A percentile compares a stretch with the other conserved stretches of the same genome.
phyloP scores from a whole-genome alignment of 73 alveolate genomes.

The Uronychia setigera region DNA sequence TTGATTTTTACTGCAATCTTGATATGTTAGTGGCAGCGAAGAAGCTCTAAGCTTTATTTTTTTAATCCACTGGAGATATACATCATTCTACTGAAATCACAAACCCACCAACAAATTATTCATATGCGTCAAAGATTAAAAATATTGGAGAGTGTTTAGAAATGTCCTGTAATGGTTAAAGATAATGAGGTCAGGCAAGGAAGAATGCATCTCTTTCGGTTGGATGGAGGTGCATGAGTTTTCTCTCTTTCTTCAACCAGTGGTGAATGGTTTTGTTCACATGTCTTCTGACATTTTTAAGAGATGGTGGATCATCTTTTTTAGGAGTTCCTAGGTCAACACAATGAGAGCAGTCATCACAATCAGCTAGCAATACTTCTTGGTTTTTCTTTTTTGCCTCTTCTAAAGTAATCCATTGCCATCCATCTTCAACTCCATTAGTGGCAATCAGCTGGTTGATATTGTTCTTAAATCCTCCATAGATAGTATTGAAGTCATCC shows the following conservation, averaged over 20 bases:
- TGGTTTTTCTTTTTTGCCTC: not conserved
- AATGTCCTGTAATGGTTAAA: too few relatives aligned
- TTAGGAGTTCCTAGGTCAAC: slow-evolving; percentile 74
- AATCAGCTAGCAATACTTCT: slow-evolving; percentile 40
- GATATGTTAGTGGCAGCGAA: too few relatives aligned
- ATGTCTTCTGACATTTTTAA: not conserved
- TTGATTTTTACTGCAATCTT: too few relatives aligned
- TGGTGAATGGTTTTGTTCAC: not conserved
- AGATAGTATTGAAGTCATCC: not conserved
- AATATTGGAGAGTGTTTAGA: too few relatives aligned
- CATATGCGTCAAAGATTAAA: too few relatives aligned
- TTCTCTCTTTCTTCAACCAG: slow-evolving; percentile 12
- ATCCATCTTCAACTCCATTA: slow-evolving; percentile 79
- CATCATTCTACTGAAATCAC: too few relatives aligned
- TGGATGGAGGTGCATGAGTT: slow-evolving; percentile 6
- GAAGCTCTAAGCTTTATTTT: too few relatives aligned
- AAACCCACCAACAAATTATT: too few relatives aligned
- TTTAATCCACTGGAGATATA: too few relatives aligned
- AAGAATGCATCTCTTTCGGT: slow-evolving; percentile 1
- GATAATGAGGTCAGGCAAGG: too few relatives aligned
- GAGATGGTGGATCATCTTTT: slow-evolving; percentile 42
- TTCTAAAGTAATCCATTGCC: slow-evolving; percentile 65
- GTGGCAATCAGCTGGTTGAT: slow-evolving; percentile 48
- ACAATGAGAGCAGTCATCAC: slow-evolving; percentile 81
- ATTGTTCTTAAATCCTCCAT: slow-evolving; percentile 19